These are phyloP conservation scores for Monilinia vaccinii-corymbosi DNA, from an alignment of 2,329 filamentous ascomycete species.

Conservation along the genomic window DNA sequence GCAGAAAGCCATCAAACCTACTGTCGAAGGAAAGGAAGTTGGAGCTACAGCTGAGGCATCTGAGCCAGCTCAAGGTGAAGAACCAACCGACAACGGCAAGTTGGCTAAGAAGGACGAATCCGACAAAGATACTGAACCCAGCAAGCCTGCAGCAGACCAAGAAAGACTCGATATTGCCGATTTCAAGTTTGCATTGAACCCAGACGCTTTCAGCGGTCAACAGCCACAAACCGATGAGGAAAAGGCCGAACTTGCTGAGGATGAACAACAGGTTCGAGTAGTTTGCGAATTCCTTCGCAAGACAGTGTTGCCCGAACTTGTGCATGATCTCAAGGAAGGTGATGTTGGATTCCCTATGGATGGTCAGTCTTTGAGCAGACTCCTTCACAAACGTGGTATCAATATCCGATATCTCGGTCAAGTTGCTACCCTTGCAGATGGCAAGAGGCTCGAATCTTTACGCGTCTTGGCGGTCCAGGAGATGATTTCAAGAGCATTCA, in stretches of 20 bases:
- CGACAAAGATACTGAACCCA: constrained; percentile 20
- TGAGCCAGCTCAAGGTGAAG: background rate
- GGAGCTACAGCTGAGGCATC: background rate
- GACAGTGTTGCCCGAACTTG: constrained; percentile 72
- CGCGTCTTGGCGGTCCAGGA: constrained; percentile 74
- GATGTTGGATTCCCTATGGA: constrained; percentile 99
- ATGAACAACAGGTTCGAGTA: constrained; percentile 81
- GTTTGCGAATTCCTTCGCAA: constrained; percentile 71
- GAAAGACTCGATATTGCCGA: constrained; percentile 76
- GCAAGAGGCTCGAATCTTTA: constrained; percentile 66
- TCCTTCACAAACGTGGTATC: constrained; percentile 94
- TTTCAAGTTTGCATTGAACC: constrained; percentile 85
- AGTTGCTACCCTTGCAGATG: constrained; percentile 61
- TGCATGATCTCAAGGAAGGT: constrained; percentile 81
- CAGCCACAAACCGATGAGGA: constrained; percentile 83
- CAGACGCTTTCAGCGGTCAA: constrained; percentile 92
- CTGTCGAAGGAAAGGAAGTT: background rate
- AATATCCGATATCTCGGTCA: constrained; percentile 94
- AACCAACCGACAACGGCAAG: background rate
- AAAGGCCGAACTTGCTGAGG: constrained; percentile 70
- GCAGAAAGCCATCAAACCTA: constrained; percentile 18
- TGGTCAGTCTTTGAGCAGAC: constrained; percentile 76
- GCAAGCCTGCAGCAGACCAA: constrained; percentile 26
- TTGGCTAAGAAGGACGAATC: background rate
- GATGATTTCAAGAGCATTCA: constrained; percentile 92